Evolutionary conservation across 2,329 filamentous ascomycete species (phyloP).

Genomic region (Diaporthe citri): DNA sequence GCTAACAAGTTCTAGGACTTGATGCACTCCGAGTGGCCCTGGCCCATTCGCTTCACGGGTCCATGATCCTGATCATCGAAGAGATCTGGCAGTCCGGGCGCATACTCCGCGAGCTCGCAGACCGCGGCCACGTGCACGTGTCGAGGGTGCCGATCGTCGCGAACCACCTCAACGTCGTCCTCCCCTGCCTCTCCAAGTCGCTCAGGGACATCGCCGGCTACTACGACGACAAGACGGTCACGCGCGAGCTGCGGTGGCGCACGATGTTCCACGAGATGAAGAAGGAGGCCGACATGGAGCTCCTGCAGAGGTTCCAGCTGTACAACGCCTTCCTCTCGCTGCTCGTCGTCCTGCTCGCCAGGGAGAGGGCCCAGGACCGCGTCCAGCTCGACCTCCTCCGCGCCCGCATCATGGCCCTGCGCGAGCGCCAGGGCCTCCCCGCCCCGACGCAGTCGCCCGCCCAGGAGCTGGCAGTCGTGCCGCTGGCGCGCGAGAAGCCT

Average conservation of each 20-base stretch:
- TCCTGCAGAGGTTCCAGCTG: slow-evolving; percentile 66
- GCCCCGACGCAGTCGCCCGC: slow-evolving; percentile 22
- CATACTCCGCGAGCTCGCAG: slow-evolving; percentile 66
- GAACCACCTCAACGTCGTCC: slow-evolving; percentile 67
- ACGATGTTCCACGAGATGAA: slow-evolving; percentile 70
- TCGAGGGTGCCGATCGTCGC: slow-evolving; percentile 63
- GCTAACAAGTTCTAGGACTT: slow-evolving; percentile 51
- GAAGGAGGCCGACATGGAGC: slow-evolving; percentile 62
- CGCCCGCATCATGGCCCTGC: slow-evolving; percentile 62
- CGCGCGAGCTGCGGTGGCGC: slow-evolving; percentile 66
- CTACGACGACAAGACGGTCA: slow-evolving; percentile 63
- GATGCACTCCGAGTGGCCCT: slow-evolving; percentile 62
- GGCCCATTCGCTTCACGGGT: slow-evolving; percentile 57
- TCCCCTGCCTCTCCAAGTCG: slow-evolving; percentile 67
- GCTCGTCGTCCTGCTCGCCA: slow-evolving; percentile 63
- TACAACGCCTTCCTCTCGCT: slow-evolving; percentile 68
- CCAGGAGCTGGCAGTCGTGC: slow-evolving; percentile 34
- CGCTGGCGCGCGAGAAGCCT: slow-evolving; percentile 52
- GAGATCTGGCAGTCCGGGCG: slow-evolving; percentile 59
- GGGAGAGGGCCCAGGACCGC: slow-evolving; percentile 67
- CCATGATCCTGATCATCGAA: slow-evolving; percentile 61
- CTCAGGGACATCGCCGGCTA: slow-evolving; percentile 65
- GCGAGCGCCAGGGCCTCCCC: slow-evolving; percentile 64
- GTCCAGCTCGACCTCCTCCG: slow-evolving; percentile 65
- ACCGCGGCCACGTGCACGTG: slow-evolving; percentile 65